These are phyloP conservation scores for Boletus rex-veris DNA, from an alignment of 768 basidiomycete genomes.

Conservation along the genomic window DNA sequence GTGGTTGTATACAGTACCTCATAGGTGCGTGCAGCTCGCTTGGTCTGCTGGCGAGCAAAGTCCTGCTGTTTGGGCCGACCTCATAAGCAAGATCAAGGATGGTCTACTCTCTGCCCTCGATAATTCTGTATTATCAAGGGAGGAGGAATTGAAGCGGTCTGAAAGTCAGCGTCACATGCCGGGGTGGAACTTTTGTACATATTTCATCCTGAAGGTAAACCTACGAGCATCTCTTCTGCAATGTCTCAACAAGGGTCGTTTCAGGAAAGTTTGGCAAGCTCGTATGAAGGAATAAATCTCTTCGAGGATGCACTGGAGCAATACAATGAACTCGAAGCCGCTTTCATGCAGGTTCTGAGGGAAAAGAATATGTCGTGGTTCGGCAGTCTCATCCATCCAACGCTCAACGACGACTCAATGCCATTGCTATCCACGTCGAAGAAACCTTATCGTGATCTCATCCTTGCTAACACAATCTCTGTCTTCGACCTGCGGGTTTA, in stretches of 20 bases:
- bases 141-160: slow-evolving; percentile 87
- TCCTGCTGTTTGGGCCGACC: slow-evolving; percentile 82
- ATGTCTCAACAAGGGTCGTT: not conserved
- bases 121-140: slow-evolving; percentile 65
- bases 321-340: slow-evolving; percentile 87
- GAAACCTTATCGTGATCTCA: slow-evolving; percentile 87
- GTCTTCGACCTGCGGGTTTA: slow-evolving; percentile 94
- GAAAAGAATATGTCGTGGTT: slow-evolving; percentile 93
- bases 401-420: slow-evolving; percentile 69
- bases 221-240: not conserved
- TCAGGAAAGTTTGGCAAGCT: slow-evolving; percentile 91
- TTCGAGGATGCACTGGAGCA: slow-evolving; percentile 85
- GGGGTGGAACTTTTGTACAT: slow-evolving; percentile 98
- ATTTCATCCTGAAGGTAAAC: slow-evolving; percentile 89
- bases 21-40: slow-evolving; percentile 77
- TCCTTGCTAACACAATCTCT: slow-evolving; percentile 85
- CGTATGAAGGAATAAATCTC: slow-evolving; percentile 87
- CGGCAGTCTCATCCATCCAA: slow-evolving; percentile 72
- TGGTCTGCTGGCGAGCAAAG: slow-evolving; percentile 72
- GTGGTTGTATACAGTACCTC: slow-evolving; percentile 14
- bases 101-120: slow-evolving; percentile 85
- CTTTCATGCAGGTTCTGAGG: slow-evolving; percentile 69
- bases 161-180: slow-evolving; percentile 90
- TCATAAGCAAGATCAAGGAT: slow-evolving; percentile 87
- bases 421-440: slow-evolving; percentile 74